Conservation (phyloP, 192 early-diverging fungal genomes). For the Coemansia sp. region DNA sequence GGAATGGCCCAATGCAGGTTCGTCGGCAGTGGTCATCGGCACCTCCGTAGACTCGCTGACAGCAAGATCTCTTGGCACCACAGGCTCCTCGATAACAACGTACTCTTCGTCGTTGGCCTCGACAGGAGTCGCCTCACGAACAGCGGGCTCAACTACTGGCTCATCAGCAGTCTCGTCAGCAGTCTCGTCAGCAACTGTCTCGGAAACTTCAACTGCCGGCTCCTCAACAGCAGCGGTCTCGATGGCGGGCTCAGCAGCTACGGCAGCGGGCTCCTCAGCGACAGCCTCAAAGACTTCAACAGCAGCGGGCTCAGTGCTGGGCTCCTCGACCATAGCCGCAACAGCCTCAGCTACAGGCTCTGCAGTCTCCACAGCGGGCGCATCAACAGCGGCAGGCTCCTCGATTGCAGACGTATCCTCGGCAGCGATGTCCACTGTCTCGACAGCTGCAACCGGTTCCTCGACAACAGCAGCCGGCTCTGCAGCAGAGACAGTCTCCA, state of each 20-base stretch:
- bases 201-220: too few relatives aligned
- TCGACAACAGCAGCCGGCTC: too few relatives aligned
- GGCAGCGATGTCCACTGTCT: too few relatives aligned
- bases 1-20: neutral
- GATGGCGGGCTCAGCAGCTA: neutral
- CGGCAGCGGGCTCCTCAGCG: neutral
- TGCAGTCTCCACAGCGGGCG: too few relatives aligned
- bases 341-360: neutral
- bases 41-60: neutral
- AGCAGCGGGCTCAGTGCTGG: too few relatives aligned
- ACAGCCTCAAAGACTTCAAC: neutral
- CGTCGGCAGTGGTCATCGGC: constrained; percentile 5
- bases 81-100: neutral
- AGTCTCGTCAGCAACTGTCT: neutral
- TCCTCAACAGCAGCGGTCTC: too few relatives aligned
- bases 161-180: neutral
- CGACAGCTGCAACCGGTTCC: too few relatives aligned
- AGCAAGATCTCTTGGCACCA: neutral
- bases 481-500: too few relatives aligned
- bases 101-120: neutral
- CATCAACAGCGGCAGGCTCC: too few relatives aligned
- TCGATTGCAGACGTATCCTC: too few relatives aligned
- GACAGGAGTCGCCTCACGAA: neutral
- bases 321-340: neutral
- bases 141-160: neutral